Percentiles rank a stretch among this genome's conserved stretches.
Conservation (phyloP, 2,329 filamentous ascomycete species). For the Fusarium solani-melongenae region DNA sequence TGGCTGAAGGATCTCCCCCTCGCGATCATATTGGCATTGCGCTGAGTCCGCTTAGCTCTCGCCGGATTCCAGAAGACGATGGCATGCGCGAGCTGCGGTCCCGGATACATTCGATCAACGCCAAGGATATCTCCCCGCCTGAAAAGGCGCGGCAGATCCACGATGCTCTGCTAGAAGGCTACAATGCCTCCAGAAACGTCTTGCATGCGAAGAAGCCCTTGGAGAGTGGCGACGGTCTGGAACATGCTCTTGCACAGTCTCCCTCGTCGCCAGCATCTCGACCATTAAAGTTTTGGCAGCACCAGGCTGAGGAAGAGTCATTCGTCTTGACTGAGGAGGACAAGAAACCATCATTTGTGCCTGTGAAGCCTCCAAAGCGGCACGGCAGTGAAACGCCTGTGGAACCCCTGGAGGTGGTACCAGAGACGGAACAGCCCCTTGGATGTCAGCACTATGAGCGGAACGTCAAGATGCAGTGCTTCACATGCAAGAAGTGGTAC, state of each 20-base stretch:
- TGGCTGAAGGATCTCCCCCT: constrained; percentile 36
- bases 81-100: constrained; percentile 76
- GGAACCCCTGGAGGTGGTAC: constrained; percentile 27
- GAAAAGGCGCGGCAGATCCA: constrained; percentile 82
- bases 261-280: constrained; percentile 56
- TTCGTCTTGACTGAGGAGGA: constrained; percentile 70
- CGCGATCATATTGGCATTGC: constrained; percentile 50
- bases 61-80: constrained; percentile 77
- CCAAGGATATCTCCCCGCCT: constrained; percentile 63
- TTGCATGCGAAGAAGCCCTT: constrained; percentile 27
- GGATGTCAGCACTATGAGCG: constrained; percentile 94
- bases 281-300: constrained; percentile 70
- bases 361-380: constrained; percentile 59
- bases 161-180: constrained; percentile 75
- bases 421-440: constrained; percentile 57
- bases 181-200: constrained; percentile 55
- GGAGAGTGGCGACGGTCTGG: constrained; percentile 34
- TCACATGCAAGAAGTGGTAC: constrained; percentile 90
- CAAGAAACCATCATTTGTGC: constrained; percentile 74
- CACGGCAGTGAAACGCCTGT: constrained; percentile 56
- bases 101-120: constrained; percentile 76
- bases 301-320: constrained; percentile 56
- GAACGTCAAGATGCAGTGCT: constrained; percentile 96
- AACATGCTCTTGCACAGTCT: constrained; percentile 52
- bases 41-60: constrained; percentile 44